Base-by-base conservation (phyloP, 371 early-diverging fungal genomes). In the Mucor velutinosus region DNA sequence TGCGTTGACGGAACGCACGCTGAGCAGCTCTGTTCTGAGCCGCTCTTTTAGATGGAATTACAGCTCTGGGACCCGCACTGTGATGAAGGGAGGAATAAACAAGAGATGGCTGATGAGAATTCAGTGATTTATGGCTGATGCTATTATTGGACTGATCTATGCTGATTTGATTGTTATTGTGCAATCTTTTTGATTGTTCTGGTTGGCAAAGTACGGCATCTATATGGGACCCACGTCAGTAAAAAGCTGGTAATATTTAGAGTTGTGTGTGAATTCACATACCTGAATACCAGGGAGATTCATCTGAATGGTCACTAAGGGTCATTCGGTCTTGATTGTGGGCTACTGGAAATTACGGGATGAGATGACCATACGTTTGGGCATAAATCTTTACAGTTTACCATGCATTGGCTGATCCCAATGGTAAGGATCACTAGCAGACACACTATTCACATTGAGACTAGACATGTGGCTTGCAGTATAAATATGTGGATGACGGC, bases 1-100 rank as follows among this genome's bases (percentile, higher is more conserved):
- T 85, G 61, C 90, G 82, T 66, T 87, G 81, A 25, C 90, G 79
- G 68, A 90, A 90, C 4, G 90, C 90, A 2, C 89, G 76, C 71
- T 90, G 90, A 2, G 90, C 90, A 17, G 87, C 89, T 39, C 90
- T 70, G 65, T 90, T 90, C 74, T 90, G 89, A 7, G 63, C 72
- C 19, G 72, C 72, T 56, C 73, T 39, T 55, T 69, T 73, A 7
- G 72, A 63, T 6, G 67, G 65, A 51, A 67, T 72, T 7, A 65
- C 65, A n/a, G 68, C 51, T 58, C 66, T 32, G 30, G 60, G 60
- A 41, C 60, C 39, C n/a, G 30, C 30, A n/a, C 51, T 41, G 37
- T 59, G 37, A 25, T n/a, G 56, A 17, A 23, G 33, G 17, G 19
- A 23, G 14, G 67, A 51, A 6, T 60, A 56, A 30, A 32, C 43